These are phyloP conservation scores for Plantago elongata DNA, from an alignment of 257 asterid species.

Conservation along the genomic window DNA sequence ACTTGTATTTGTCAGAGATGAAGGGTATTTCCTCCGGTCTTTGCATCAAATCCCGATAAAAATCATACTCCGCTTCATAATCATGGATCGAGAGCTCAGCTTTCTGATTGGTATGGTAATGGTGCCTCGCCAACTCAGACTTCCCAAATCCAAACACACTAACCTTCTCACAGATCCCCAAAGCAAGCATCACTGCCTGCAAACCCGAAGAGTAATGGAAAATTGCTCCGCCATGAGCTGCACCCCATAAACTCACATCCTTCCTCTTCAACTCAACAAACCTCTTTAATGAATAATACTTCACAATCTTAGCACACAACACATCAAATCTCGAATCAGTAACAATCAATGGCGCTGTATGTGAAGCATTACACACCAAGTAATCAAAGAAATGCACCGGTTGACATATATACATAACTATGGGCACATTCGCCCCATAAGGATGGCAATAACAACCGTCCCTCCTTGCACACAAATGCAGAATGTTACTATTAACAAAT, in stretches of 20 bases:
- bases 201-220: slow-evolving; percentile 97
- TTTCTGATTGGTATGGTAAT: slow-evolving; percentile 85
- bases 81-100: slow-evolving; percentile 81
- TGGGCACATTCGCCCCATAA: slow-evolving; percentile 65
- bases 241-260: slow-evolving; percentile 52
- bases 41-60: slow-evolving; percentile 58
- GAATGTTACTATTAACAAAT: slow-evolving; percentile 79
- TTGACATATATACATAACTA: slow-evolving; percentile 77
- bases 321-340: slow-evolving; percentile 76
- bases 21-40: slow-evolving; percentile 64
- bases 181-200: slow-evolving; percentile 86
- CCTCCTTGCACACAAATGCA: slow-evolving; percentile 74
- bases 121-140: slow-evolving; percentile 61
- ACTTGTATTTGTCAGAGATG: slow-evolving; percentile 59
- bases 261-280: slow-evolving; percentile 49
- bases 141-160: slow-evolving; percentile 86
- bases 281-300: slow-evolving; percentile 72
- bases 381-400: slow-evolving; percentile 88
- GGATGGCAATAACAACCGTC: slow-evolving; percentile 90
- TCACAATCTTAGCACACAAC: slow-evolving; percentile 66
- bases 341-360: slow-evolving; percentile 53
- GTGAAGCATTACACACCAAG: slow-evolving; percentile 71
- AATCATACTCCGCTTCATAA: slow-evolving; percentile 88
- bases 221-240: slow-evolving; percentile 59
- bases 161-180: slow-evolving; percentile 84